These are phyloP conservation scores for Torulaspora maleeae DNA, from an alignment of 805 yeast genomes.

Conservation along the genomic window DNA sequence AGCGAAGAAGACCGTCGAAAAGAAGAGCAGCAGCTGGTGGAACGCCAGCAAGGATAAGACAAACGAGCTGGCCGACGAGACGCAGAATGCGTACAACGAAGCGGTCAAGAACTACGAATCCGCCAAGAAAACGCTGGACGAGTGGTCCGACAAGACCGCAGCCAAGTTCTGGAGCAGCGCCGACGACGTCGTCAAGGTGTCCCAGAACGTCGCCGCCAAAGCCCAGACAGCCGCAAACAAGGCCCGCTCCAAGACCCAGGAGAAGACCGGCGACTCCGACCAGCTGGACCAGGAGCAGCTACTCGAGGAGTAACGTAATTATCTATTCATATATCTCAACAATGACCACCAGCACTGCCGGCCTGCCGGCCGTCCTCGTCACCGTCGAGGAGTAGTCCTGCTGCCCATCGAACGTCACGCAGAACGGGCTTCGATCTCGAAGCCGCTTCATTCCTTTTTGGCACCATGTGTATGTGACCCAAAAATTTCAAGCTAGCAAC, in stretches of 20 bases:
- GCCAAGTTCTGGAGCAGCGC: conserved; percentile 34
- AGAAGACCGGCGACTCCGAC: conserved; percentile 10
- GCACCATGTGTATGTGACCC: background rate
- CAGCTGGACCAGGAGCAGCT: conserved; percentile 12
- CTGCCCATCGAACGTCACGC: background rate
- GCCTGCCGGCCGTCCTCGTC: background rate
- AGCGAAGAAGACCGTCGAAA: conserved; percentile 35
- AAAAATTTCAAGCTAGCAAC: conserved; percentile 2
- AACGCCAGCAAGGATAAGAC: conserved; percentile 38
- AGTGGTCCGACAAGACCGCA: conserved; percentile 32
- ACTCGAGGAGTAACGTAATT: conserved; percentile 10
- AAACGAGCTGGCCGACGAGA: conserved; percentile 33
- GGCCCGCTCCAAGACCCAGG: conserved; percentile 14
- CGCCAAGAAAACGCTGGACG: conserved; percentile 16
- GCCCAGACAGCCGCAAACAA: conserved; percentile 20
- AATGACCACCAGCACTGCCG: background rate
- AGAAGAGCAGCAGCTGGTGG: conserved; percentile 37
- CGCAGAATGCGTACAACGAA: conserved; percentile 32
- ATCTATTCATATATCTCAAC: conserved; percentile 3
- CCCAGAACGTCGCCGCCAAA: conserved; percentile 22
- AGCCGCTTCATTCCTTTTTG: conserved; percentile 1
- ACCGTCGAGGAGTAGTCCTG: background rate
- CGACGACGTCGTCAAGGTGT: conserved; percentile 31
- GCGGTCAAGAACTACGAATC: conserved; percentile 21
- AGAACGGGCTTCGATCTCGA: conserved; percentile 4